A percentile compares a stretch with the other conserved stretches of the same genome.
Conservation (phyloP, 192 early-diverging fungal genomes). For the Rhizophlyctis rosea region DNA sequence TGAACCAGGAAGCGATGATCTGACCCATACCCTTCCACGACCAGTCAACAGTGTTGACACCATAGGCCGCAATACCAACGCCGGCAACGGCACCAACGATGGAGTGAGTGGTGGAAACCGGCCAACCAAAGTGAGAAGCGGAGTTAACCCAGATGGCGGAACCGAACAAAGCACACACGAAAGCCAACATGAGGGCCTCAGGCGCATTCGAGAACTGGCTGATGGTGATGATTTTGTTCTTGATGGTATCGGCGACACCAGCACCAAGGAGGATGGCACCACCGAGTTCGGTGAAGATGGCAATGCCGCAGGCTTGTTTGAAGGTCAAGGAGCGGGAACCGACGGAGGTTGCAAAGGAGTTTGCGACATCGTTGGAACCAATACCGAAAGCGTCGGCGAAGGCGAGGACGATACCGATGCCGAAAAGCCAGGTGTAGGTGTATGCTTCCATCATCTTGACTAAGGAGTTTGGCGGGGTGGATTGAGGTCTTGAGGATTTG, state of each 20-base stretch:
- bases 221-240: constrained; percentile 66
- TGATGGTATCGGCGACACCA: constrained; percentile 74
- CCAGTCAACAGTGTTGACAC: constrained; percentile 62
- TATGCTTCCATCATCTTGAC: constrained; percentile 43
- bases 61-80: constrained; percentile 72
- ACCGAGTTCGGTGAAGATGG: constrained; percentile 78
- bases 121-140: constrained; percentile 63
- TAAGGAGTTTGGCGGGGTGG: background rate
- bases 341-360: constrained; percentile 83
- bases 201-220: constrained; percentile 55
- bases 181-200: constrained; percentile 76
- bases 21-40: constrained; percentile 35
- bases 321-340: constrained; percentile 76
- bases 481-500: too few relatives aligned
- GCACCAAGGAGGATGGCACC: constrained; percentile 76
- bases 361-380: constrained; percentile 84
- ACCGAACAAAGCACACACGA: constrained; percentile 77
- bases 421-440: constrained; percentile 67
- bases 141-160: constrained; percentile 74
- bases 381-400: constrained; percentile 74
- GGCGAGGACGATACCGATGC: constrained; percentile 59
- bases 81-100: constrained; percentile 79
- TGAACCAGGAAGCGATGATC: constrained; percentile 76
- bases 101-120: constrained; percentile 78
- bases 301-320: constrained; percentile 70